Base-by-base conservation (phyloP, 257 asterid species). In the Thymus quinquecostatus region DNA sequence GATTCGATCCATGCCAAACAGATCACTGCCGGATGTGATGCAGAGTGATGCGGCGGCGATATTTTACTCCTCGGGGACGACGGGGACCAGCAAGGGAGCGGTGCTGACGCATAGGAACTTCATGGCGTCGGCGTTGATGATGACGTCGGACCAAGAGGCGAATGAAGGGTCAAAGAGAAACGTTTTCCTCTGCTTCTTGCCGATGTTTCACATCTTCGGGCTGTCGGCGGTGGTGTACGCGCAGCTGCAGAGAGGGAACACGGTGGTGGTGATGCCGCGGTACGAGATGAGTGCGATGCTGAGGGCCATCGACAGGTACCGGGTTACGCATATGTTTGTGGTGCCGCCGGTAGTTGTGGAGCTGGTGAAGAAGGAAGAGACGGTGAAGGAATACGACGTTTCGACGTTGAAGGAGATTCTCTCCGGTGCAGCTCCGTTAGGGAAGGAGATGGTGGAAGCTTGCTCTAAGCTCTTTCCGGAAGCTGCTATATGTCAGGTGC, bases 351-450 rank as follows among this genome's bases (percentile, higher is more conserved):
- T 80, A 3, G 47, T 74, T 36, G 6, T 76, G 14, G 74, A 51
- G 36, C 41, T 82, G 72, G 50, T 41, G 38, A 79, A 71, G 82
- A 72, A 81, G 59, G 30, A 45, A 30, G 78, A 73, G 58, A 21
- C 41, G 34, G 81, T 77, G 81, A 64, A 60, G 68, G 73, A 38
- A 55, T 69, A 68, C 8, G 66, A 80, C 6, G 66, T 79, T 50
- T 74, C 82, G 5, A 71, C 82, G 13, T 8, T 81, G 68, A 76
- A 60, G 71, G 86, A 81, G 77, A 67, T 85, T 30, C 64, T 53
- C 57, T 74, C 80, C 0, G 86, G 83, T 14, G 90, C 85, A 60
- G 82, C 86, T 7, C 83, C 82, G 8, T 32, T 71, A n/a, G 82
- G 79, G 41, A 81, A 78, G 75, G 86, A 83, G 12, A 68, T 79